Evolutionary conservation across 257 asterid genomes (phyloP), one percentile per base, ranked within the genome.

Genomic region (Fraxinus americana): DNA sequence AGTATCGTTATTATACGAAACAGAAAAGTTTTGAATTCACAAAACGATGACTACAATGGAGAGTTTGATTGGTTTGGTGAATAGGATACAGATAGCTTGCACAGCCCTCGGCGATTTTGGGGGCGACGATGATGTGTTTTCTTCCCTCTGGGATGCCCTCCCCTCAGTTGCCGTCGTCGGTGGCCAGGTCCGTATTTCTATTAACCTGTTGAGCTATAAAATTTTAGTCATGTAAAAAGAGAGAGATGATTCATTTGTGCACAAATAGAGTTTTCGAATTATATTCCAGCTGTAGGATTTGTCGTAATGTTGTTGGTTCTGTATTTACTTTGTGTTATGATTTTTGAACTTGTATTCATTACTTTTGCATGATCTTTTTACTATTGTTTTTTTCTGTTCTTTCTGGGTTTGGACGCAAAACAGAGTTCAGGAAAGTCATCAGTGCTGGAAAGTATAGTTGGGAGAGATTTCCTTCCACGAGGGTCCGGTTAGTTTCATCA

Each of bases 391-490:
- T 27, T 27, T 63, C 69, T 63, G 14, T 63, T 63, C 34, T 23
- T 63, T 63, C 69, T 27, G 14, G 71, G 65, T 72, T 80, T 79
- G 85, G 52, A 67, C 36, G 70, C 74, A 77, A 45, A 74, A 70
- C 93, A 94, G 98, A 94, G 98, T 88, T 94, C 97, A 41, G 98
- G 98, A 39, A 94, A 94, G 84, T 94, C 98, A 1, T 94, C 98
- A 0, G 97, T 94, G 75, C 79, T 94, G 92, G 98, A 94, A 88
- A 94, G 98, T 83, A 85, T 94, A 29, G 98, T 94, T 2, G 97
- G 98, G 48, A 83, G 97, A 67, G 98, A 94, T 86, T 94, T 94
- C 83, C 98, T 94, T 77, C 98, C 98, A 14, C 90, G 98, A 83
- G 98, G 98, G 78, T 94, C 97, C 82, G 98, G 98, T 94, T 70